Conservation (phyloP, 306 rosid genomes). For the Inga oerstediana region DNA sequence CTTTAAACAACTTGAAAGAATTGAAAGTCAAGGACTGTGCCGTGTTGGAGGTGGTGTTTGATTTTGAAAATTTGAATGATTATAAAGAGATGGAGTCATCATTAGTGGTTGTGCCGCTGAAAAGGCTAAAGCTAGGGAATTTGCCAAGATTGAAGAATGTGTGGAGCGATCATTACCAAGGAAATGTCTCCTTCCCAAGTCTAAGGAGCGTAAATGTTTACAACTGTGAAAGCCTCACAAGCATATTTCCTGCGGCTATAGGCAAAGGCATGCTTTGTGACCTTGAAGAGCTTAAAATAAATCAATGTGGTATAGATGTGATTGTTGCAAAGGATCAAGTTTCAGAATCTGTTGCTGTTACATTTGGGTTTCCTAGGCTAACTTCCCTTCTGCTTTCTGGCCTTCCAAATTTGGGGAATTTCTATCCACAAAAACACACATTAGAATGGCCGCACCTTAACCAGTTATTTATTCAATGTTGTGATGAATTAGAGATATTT, state of each 20-base stretch:
- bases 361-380: background rate
- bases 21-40: fast-evolving
- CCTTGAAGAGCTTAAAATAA: background rate
- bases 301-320: background rate
- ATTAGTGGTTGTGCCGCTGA: too few relatives aligned
- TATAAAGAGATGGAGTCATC: too few relatives aligned
- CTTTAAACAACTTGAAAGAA: too few relatives aligned
- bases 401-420: background rate
- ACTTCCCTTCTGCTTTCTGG: background rate
- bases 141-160: background rate
- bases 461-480: fast-evolving
- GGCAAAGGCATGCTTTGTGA: background rate
- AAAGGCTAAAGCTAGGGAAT: too few relatives aligned
- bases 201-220: background rate
- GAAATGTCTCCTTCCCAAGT: background rate
- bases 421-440: background rate
- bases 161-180: background rate
- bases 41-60: too few relatives aligned
- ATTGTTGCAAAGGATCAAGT: background rate
- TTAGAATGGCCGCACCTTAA: background rate
- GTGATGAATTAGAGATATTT: background rate
- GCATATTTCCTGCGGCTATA: background rate
- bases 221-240: background rate
- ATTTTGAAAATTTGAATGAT: too few relatives aligned
- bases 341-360: background rate